Percentiles rank a stretch among this genome's conserved stretches.
phyloP scores from a whole-genome alignment of 805 yeast genomes.

The Yarrowia hollandica region DNA sequence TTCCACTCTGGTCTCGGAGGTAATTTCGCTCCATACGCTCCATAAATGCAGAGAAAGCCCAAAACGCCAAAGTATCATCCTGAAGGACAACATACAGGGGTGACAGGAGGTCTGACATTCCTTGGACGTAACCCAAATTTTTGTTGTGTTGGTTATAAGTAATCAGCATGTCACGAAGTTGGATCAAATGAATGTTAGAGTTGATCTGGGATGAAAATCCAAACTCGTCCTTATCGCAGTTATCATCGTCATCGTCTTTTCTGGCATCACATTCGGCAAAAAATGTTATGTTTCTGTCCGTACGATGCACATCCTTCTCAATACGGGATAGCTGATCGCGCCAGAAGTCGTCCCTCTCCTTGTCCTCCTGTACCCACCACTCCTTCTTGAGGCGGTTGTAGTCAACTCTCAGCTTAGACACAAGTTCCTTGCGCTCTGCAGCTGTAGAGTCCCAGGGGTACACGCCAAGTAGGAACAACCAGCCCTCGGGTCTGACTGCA shows the following conservation, averaged over 20 bases:
- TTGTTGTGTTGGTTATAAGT: constrained; percentile 83
- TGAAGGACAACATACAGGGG: constrained; percentile 66
- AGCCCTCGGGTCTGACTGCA: constrained; percentile 66
- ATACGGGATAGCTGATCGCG: constrained; percentile 85
- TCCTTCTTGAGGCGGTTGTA: constrained; percentile 62
- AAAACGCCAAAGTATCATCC: constrained; percentile 80
- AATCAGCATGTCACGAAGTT: constrained; percentile 72
- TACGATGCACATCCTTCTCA: constrained; percentile 89
- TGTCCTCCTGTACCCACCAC: constrained; percentile 67
- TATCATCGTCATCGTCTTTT: constrained; percentile 54
- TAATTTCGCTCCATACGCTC: constrained; percentile 94
- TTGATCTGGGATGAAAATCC: constrained; percentile 25
- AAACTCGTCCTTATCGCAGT: constrained; percentile 20
- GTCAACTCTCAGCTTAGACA: constrained; percentile 55
- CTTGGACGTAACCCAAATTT: constrained; percentile 93
- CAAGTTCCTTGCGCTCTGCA: constrained; percentile 63
- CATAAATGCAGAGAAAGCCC: constrained; percentile 89
- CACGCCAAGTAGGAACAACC: constrained; percentile 82
- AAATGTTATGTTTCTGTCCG: constrained; percentile 75
- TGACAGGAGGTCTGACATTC: constrained; percentile 91
- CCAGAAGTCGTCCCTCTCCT: constrained; percentile 68
- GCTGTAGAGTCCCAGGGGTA: constrained; percentile 84
- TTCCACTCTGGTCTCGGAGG: constrained; percentile 87
- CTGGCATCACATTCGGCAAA: constrained; percentile 53
- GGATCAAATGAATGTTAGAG: constrained; percentile 75